phyloP scores from a whole-genome alignment of 371 early-diverging fungal species.

The Syncephalastrum contaminatum region DNA sequence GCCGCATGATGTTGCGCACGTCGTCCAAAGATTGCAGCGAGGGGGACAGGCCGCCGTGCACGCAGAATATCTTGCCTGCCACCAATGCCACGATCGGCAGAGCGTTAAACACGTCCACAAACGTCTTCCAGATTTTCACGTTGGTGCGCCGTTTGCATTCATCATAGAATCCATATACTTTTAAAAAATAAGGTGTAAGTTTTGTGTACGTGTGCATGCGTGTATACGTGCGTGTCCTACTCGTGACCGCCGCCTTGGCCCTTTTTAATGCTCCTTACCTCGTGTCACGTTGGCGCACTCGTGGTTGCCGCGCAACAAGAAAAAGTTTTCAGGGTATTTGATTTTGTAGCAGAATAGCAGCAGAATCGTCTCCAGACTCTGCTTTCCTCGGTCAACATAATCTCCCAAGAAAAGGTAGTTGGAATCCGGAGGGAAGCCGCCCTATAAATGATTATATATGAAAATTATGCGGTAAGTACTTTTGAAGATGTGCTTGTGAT shows the following conservation, averaged over 20 bases:
- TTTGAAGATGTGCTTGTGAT: not conserved
- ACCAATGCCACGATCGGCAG: slow-evolving; percentile 95
- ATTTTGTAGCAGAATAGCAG: slow-evolving; percentile 94
- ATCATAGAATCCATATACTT: slow-evolving; percentile 98
- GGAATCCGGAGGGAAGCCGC: slow-evolving; percentile 83
- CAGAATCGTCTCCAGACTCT: slow-evolving; percentile 93
- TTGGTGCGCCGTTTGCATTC: slow-evolving; percentile 96
- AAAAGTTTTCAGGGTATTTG: slow-evolving; percentile 93
- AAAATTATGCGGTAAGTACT: too few species aligned
- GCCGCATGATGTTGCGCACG: slow-evolving; percentile 87
- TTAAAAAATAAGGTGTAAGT: slow-evolving; percentile 22
- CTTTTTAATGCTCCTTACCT: slow-evolving; percentile 39
- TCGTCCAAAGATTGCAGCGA: slow-evolving; percentile 85
- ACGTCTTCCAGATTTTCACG: slow-evolving; percentile 92
- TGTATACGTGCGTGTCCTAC: not conserved
- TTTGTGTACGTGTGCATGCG: not conserved
- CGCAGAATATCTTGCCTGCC: slow-evolving; percentile 92
- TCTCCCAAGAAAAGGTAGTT: slow-evolving; percentile 96
- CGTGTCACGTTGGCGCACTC: slow-evolving; percentile 94
- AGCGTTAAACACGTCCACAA: slow-evolving; percentile 92
- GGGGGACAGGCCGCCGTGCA: slow-evolving; percentile 97
- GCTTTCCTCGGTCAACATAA: slow-evolving; percentile 97
- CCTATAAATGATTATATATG: slow-evolving; percentile 22
- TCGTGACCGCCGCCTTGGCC: not conserved
- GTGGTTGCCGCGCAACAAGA: slow-evolving; percentile 95